Evolutionary conservation across 352 stramenopile genomes (phyloP), one percentile per base, ranked within the genome.

Genomic region (Globisporangium camurandrum): DNA sequence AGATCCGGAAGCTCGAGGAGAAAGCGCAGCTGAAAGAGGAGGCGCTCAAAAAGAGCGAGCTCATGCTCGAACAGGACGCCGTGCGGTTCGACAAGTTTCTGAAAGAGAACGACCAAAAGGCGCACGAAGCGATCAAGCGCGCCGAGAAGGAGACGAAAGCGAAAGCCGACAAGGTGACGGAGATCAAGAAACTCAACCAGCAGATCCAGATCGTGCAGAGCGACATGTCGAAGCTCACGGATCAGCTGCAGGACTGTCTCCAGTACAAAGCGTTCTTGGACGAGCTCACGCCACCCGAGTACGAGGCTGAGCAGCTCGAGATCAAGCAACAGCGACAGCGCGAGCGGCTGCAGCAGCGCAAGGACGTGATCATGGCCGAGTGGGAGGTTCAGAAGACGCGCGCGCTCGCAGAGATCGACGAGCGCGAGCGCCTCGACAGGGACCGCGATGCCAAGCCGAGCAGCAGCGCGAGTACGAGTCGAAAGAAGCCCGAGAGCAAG

Each of bases 71-170:
- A 67, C 88, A 98, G 62, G 93, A 98, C 50, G 89, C 92, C 6
- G 88, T 98, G 40, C 78, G 88, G 17, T 98, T 98, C 49, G 94
- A 98, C 57, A 96, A 90, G 17, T 98, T 98, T 34, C 57, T 98
- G n/a, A 98, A 98, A 55, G 93, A 98, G 54, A 98, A 98, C 58
- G 93, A 98, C 75, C 96, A 95, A 57, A 97, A 98, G 57, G 89
- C 93, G n/a, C 88, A 98, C 61, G 90, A 97, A 49, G 93, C 93
- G 4, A 97, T 98, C 55, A 97, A 97, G 49, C 69, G 77, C 20
- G 90, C 91, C 4, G 94, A 98, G 57, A 93, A 92, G 37, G 90
- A 98, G 64, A 97, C 89, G 22, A 97, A 94, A 38, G 79, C 81
- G 24, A 98, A 98, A 62, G 82, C 82, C 6, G 88, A 98, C 47